Evolutionary conservation across 225 moss, liverwort and hornwort species (phyloP).

Genomic region (Bryoerythrophyllum caledonicum): DNA sequence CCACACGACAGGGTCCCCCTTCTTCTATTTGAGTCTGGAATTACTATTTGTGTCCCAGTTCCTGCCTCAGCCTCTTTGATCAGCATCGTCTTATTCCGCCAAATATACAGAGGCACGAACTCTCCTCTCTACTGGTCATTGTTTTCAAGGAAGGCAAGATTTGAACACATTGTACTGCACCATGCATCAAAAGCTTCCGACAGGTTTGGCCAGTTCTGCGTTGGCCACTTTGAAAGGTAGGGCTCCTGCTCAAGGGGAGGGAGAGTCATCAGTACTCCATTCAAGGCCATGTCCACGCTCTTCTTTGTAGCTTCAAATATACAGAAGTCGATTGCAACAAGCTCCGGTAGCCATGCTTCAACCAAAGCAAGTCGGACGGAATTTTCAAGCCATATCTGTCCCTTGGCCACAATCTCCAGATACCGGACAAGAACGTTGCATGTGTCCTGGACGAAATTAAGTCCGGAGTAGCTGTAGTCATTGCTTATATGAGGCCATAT

Average conservation of each 20-base stretch:
- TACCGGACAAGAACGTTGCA: constrained; percentile 42
- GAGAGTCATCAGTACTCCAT: constrained; percentile 41
- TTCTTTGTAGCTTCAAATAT: constrained; percentile 38
- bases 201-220: constrained; percentile 41
- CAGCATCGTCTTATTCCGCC: constrained; percentile 3
- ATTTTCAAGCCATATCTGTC: constrained; percentile 40
- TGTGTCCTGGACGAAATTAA: constrained; percentile 34
- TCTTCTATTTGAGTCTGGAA: not conserved
- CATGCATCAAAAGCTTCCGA: constrained; percentile 44
- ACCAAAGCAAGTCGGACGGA: constrained; percentile 39
- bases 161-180: constrained; percentile 43
- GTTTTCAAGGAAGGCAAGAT: constrained; percentile 39
- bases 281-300: constrained; percentile 43
- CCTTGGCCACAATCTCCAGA: constrained; percentile 41
- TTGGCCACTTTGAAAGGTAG: constrained; percentile 41
- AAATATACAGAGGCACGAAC: constrained; percentile 12
- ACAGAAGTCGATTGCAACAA: constrained; percentile 35
- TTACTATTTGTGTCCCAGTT: not conserved
- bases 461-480: constrained; percentile 35
- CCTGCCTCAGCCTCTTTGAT: not conserved
- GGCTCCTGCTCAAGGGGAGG: constrained; percentile 42
- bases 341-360: constrained; percentile 43
- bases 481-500: constrained; percentile 36
- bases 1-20: not conserved
- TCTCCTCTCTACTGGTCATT: constrained; percentile 19